Conservation (phyloP, 805 yeast genomes). For the Metschnikowia henanensis region DNA sequence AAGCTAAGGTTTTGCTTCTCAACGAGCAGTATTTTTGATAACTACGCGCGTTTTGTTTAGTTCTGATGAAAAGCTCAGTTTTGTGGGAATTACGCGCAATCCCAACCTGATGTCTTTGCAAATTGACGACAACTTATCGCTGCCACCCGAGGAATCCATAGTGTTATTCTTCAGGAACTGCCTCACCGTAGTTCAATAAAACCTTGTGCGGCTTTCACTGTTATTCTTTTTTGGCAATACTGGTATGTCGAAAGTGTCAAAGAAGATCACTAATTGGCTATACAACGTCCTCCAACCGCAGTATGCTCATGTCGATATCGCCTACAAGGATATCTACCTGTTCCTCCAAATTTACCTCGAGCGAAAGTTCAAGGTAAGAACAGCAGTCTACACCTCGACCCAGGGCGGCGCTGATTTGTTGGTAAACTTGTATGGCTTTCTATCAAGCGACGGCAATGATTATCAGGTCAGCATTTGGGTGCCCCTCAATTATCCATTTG, state of each 20-base stretch:
- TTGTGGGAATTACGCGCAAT: too few relatives aligned
- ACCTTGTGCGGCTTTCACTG: background rate
- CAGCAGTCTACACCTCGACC: constrained; percentile 52
- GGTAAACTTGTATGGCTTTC: constrained; percentile 61
- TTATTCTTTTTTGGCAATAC: background rate
- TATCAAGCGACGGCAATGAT: constrained; percentile 27
- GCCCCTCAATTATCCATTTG: constrained; percentile 67
- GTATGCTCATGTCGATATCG: constrained; percentile 55
- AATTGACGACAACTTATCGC: too few relatives aligned
- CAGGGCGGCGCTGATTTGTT: constrained; percentile 60
- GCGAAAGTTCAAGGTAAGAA: constrained; percentile 60
- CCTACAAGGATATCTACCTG: constrained; percentile 63
- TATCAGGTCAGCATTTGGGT: constrained; percentile 73
- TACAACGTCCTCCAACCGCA: constrained; percentile 46
- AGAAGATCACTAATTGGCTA: constrained; percentile 40
- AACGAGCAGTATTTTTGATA: too few relatives aligned
- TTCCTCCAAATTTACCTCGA: constrained; percentile 48
- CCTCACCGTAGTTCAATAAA: too few relatives aligned
- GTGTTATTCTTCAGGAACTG: too few relatives aligned
- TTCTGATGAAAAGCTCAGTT: too few relatives aligned
- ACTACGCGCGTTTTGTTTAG: background rate
- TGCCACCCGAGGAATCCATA: too few relatives aligned
- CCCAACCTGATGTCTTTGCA: too few relatives aligned
- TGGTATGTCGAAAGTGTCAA: constrained; percentile 27
- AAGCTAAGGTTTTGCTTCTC: too few relatives aligned